Base-by-base conservation (phyloP, 208 protist genomes). In the Leishmania tarentolae region DNA sequence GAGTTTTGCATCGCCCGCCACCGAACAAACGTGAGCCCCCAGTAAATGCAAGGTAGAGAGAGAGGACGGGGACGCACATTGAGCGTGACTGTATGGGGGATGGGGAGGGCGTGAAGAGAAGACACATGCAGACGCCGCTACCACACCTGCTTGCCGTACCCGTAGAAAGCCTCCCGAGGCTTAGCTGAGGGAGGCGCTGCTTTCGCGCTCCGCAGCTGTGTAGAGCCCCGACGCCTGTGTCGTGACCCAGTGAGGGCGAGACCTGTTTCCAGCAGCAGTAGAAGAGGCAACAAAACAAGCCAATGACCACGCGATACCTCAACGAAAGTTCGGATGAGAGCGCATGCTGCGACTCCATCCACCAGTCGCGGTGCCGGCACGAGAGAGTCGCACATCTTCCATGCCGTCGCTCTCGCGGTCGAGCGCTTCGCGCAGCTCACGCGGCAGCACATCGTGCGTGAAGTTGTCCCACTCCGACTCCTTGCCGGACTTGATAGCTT, bases 321-420 rank as follows among this genome's bases (percentile, higher is more conserved):
- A 95, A 44, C 91, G 89, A 75, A 92, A 88, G 84, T 96, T 96
- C 52, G 91, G 90, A 73, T 95, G 83, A 3, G 88, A 90, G 70
- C 93, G 93, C 75, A 94, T 87, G 78, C 91, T 89, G 59, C 87
- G 83, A 59, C 73, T 92, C 93, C 93, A 96, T 47, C 93, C 93
- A 7, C 93, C 93, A 4, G 90, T 95, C 7, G 93, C 91, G 59
- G 90, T 92, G 9, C 92, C 93, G 15, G 88, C 88, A 8, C 93
- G 90, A 19, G 92, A 90, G 35, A 95, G 75, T 3, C 94, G 90
- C 9, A 97, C 94, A 82, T 97, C 94, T 65, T 97, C 94, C 94
- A 97, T 97, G 46, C 94, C 94, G 75, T 97, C 94, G 79, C 92
- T 95, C 75, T 97, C 94, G 2, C 91, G 85, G 75, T 97, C 94